Evolutionary conservation across 179 eudicot genomes (phyloP).

Genomic region (Beta corolliflora): DNA sequence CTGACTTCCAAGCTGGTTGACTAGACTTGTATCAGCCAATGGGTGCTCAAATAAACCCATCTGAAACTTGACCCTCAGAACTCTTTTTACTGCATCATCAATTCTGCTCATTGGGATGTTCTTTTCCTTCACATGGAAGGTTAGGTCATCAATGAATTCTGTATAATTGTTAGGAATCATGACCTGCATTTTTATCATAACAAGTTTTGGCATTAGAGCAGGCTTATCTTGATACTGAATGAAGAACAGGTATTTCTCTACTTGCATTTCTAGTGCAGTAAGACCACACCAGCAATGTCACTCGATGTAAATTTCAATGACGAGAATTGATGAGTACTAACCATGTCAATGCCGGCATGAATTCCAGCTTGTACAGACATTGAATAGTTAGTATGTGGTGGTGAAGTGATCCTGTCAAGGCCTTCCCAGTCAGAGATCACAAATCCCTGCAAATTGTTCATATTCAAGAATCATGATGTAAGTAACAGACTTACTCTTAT

Average conservation of each 20-base stretch:
- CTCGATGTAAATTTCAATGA: too few species aligned
- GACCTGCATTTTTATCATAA: constrained; percentile 42
- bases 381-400: constrained; percentile 65
- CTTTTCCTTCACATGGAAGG: constrained; percentile 49
- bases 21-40: constrained; percentile 55
- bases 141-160: constrained; percentile 65
- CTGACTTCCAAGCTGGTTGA: constrained; percentile 58
- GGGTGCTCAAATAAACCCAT: constrained; percentile 80
- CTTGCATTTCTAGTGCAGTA: too few species aligned
- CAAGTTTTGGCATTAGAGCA: background rate
- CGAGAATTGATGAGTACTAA: constrained; percentile 6
- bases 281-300: too few species aligned
- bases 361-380: constrained; percentile 58
- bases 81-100: constrained; percentile 78
- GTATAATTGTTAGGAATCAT: constrained; percentile 77
- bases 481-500: background rate
- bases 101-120: constrained; percentile 66
- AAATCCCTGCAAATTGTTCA: constrained; percentile 56
- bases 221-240: too few species aligned
- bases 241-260: too few species aligned
- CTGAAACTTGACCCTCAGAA: constrained; percentile 68
- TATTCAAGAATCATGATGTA: background rate
- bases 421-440: constrained; percentile 78
- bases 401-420: constrained; percentile 70
- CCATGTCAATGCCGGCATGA: constrained; percentile 82